These are phyloP conservation scores for Erythrophleum ivorense DNA, from an alignment of 331 rosid genomes.

Conservation along the genomic window DNA sequence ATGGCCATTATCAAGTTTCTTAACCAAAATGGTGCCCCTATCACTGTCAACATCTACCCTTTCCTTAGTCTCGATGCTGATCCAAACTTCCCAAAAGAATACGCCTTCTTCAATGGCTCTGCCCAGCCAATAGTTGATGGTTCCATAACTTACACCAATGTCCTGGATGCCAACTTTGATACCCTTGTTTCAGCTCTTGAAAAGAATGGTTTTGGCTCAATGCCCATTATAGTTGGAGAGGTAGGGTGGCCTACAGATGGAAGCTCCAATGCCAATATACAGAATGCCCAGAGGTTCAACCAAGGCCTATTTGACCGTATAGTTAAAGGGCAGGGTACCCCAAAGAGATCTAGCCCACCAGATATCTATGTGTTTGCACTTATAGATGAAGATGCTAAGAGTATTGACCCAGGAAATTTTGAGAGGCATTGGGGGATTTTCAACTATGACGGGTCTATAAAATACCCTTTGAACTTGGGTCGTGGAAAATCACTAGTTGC, in stretches of 20 bases:
- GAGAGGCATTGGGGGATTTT: conserved; percentile 96
- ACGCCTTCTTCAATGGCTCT: conserved; percentile 78
- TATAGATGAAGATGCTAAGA: conserved; percentile 87
- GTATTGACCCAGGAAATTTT: conserved; percentile 79
- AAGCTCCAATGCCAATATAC: conserved; percentile 63
- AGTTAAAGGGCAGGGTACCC: conserved; percentile 65
- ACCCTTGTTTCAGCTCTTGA: conserved; percentile 87
- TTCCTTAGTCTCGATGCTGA: conserved; percentile 93
- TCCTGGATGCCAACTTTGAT: conserved; percentile 89
- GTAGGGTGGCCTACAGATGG: conserved; percentile 99
- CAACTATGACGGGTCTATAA: conserved; percentile 76
- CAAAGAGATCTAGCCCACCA: conserved; percentile 66
- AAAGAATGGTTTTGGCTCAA: conserved; percentile 75
- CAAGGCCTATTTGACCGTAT: conserved; percentile 81
- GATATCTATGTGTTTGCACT: conserved; percentile 77
- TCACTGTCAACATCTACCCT: conserved; percentile 92
- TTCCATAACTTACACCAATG: conserved; percentile 71
- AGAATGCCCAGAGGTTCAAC: conserved; percentile 72
- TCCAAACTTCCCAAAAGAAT: conserved; percentile 88
- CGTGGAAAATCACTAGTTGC: conserved; percentile 56
- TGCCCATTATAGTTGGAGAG: conserved; percentile 88
- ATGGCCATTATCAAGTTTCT: conserved; percentile 76
- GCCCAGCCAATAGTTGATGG: conserved; percentile 86
- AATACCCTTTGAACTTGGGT: conserved; percentile 67
- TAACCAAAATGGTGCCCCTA: conserved; percentile 63